Evolutionary conservation across 1,139 yeast species (phyloP).

Genomic region (Entelexis sorbosivorans): DNA sequence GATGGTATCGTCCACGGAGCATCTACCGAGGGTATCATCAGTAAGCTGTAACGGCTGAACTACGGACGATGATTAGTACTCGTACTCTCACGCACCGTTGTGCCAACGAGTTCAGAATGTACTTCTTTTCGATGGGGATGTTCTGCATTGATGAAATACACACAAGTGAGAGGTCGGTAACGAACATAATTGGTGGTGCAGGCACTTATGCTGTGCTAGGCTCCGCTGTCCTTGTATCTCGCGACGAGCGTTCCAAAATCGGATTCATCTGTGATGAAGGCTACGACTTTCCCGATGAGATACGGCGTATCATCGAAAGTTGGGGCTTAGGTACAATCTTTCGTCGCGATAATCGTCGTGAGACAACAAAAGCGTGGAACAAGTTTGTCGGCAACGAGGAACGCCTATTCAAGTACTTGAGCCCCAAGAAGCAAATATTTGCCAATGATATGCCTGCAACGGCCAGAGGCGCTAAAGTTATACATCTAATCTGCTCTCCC

Average conservation of each 20-base stretch:
- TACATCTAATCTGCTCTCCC: slow-evolving; percentile 71
- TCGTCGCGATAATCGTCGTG: slow-evolving; percentile 42
- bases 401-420: slow-evolving; percentile 41
- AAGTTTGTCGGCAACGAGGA: slow-evolving; percentile 54
- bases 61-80: not conserved
- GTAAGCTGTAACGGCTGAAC: too few relatives aligned
- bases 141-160: slow-evolving; percentile 84
- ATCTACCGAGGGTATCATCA: too few relatives aligned
- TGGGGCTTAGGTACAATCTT: slow-evolving; percentile 58
- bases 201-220: slow-evolving; percentile 81
- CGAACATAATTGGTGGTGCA: slow-evolving; percentile 74
- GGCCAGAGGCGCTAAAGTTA: slow-evolving; percentile 35
- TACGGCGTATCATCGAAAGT: slow-evolving; percentile 38
- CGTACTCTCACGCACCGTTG: not conserved
- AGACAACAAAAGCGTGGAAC: slow-evolving; percentile 77
- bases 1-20: too few relatives aligned
- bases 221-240: slow-evolving; percentile 44
- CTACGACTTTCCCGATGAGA: slow-evolving; percentile 51
- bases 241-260: slow-evolving; percentile 32
- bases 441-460: slow-evolving; percentile 46
- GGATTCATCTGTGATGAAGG: slow-evolving; percentile 76
- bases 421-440: slow-evolving; percentile 56
- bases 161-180: slow-evolving; percentile 39
- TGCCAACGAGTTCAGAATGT: slow-evolving; percentile 2
- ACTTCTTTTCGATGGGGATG: slow-evolving; percentile 55